phyloP scores from a whole-genome alignment of 2,329 filamentous ascomycete genomes.

The Coleophoma eucalyptorum region DNA sequence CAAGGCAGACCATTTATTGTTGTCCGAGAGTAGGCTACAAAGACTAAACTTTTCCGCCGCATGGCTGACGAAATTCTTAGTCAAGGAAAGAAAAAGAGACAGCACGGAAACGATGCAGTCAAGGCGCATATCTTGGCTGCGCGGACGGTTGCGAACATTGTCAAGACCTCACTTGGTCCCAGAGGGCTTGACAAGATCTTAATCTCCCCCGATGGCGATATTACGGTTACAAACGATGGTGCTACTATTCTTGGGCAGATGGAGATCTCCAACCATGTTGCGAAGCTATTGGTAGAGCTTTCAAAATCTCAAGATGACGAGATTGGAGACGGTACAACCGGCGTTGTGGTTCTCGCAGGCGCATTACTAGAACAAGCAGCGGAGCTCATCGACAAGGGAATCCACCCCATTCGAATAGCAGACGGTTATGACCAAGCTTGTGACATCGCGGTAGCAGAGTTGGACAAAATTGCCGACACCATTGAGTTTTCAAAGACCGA shows the following conservation, averaged over 20 bases:
- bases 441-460: constrained; percentile 88
- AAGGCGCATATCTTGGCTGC: constrained; percentile 98
- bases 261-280: constrained; percentile 98
- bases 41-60: neutral
- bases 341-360: constrained; percentile 92
- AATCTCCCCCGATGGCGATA: constrained; percentile 97
- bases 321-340: constrained; percentile 97
- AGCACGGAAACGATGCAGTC: constrained; percentile 94
- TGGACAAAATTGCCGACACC: constrained; percentile 89
- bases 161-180: constrained; percentile 94
- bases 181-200: constrained; percentile 98
- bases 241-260: constrained; percentile 97
- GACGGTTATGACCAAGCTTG: constrained; percentile 98
- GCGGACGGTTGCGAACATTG: constrained; percentile 91
- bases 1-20: constrained; percentile 96
- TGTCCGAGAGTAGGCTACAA: constrained; percentile 79
- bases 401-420: constrained; percentile 97
- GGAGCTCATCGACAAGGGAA: constrained; percentile 98
- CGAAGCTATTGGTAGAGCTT: constrained; percentile 92
- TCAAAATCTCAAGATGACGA: constrained; percentile 99
- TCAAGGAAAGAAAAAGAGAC: constrained; percentile 96
- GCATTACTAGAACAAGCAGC: constrained; percentile 94
- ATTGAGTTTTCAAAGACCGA: constrained; percentile 80
- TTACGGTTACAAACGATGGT: constrained; percentile 98
- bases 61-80: constrained; percentile 40